These are phyloP conservation scores for Pythium dissotocum DNA, from an alignment of 352 stramenopile genomes.

Conservation along the genomic window DNA sequence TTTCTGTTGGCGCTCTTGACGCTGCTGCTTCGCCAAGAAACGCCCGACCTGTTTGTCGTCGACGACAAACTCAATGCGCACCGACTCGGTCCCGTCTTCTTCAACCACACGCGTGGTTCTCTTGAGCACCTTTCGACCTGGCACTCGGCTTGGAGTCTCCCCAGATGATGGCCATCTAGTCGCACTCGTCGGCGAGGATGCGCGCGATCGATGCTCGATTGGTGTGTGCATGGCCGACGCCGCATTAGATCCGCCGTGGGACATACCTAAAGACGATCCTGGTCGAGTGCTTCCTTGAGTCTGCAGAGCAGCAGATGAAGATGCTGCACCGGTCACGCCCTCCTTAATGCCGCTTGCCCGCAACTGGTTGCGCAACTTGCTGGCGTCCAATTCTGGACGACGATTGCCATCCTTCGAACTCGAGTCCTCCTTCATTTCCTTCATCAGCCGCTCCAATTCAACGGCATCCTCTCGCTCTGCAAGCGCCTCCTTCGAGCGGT, in stretches of 20 bases:
- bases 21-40: slow-evolving; percentile 70
- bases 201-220: slow-evolving; percentile 63
- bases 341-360: slow-evolving; percentile 74
- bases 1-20: slow-evolving; percentile 76
- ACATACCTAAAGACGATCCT: slow-evolving; percentile 35
- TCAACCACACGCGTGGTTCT: slow-evolving; percentile 73
- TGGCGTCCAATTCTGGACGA: slow-evolving; percentile 68
- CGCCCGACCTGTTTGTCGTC: slow-evolving; percentile 67
- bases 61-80: slow-evolving; percentile 77
- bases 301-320: slow-evolving; percentile 7
- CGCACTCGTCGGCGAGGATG: slow-evolving; percentile 60
- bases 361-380: slow-evolving; percentile 60
- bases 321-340: slow-evolving; percentile 34
- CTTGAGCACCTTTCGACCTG: slow-evolving; percentile 63
- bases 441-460: slow-evolving; percentile 73
- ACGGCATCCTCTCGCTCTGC: slow-evolving; percentile 79
- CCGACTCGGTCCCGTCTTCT: slow-evolving; percentile 72
- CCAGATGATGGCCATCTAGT: slow-evolving; percentile 10
- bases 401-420: slow-evolving; percentile 41
- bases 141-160: slow-evolving; percentile 21
- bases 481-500: slow-evolving; percentile 72
- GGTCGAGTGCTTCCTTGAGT: slow-evolving; percentile 26
- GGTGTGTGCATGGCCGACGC: slow-evolving; percentile 69
- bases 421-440: slow-evolving; percentile 82
- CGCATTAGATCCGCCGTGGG: slow-evolving; percentile 53